Evolutionary conservation across 306 rosid species (phyloP), one percentile per base, ranked within the genome.

Genomic region (Erythrophleum fordii): DNA sequence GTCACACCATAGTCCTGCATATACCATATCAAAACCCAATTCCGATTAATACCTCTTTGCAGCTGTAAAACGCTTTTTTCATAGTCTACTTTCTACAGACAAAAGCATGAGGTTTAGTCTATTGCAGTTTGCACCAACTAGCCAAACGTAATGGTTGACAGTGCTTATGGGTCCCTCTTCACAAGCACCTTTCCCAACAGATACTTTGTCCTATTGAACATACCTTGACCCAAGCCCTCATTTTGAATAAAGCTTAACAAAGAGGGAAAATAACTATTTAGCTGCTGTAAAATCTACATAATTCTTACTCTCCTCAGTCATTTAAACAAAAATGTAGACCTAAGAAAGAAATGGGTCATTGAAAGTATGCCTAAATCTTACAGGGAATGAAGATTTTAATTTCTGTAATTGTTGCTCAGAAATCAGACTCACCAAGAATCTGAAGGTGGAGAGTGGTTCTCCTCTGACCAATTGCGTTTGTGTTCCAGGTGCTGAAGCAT

Each of bases 361-460:
- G 35, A 3, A 53, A 46, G 60, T 12, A 41, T 29, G 12, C 39
- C 74, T 67, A 77, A n/a, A 39, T 55, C 28, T 12, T 34, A 49
- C 35, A 7, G 13, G 31, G 62, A 10, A 56, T 56, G 64, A 56
- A 23, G 5, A 34, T 34, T 23, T 56, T 25, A 39, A 52, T 51
- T 61, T 49, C 22, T 55, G 16, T 39, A 31, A 29, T n/a, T 45
- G 22, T 17, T 26, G 16, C 64, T 53, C 22, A 75, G 28, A 34
- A 22, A 31, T 26, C 11, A 68, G 5, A 81, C 94, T 88, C 45
- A 93, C 98, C 93, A 87, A 66, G 86, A 91, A 93, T 77, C 69
- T 91, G 74, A 91, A 88, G 73, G 93, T 86, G 35, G 98, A 93
- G 61, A 93, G 92, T 37, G 97, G 94, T 4, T 87, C 94, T 76